Evolutionary conservation across 1,284 basidiomycete genomes (phyloP).

Genomic region (Schizophyllum commune): DNA sequence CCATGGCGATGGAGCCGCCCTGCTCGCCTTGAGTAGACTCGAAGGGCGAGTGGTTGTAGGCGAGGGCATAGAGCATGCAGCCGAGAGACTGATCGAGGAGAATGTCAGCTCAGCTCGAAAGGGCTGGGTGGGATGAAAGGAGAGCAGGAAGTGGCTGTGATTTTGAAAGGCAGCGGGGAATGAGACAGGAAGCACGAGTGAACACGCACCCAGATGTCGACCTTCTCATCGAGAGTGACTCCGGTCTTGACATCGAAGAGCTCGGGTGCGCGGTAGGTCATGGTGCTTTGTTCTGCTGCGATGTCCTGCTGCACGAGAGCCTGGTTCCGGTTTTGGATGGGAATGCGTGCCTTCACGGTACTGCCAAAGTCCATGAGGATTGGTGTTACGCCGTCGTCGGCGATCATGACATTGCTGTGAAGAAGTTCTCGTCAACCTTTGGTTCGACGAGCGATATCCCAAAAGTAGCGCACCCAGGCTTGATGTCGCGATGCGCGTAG

Average conservation of each 20-base stretch:
- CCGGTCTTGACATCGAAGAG: conserved; percentile 94
- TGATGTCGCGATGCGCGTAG: conserved; percentile 95
- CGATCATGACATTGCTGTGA: conserved; percentile 88
- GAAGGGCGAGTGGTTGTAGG: conserved; percentile 90
- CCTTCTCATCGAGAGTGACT: conserved; percentile 80
- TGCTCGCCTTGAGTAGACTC: conserved; percentile 84
- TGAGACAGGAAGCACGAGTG: too few relatives aligned
- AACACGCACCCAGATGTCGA: conserved; percentile 86
- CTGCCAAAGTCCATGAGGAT: conserved; percentile 99
- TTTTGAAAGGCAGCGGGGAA: too few relatives aligned
- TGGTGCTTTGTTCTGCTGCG: conserved; percentile 91
- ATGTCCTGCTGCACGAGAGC: conserved; percentile 90
- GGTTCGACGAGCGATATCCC: too few relatives aligned
- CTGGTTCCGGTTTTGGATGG: conserved; percentile 74
- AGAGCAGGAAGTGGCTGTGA: too few relatives aligned
- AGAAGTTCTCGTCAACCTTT: conserved; percentile 18
- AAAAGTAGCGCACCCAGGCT: conserved; percentile 65
- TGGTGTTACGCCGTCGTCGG: conserved; percentile 79
- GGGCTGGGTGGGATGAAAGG: conserved; percentile 1
- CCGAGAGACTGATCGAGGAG: conserved; percentile 66
- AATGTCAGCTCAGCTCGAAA: conserved; percentile 5
- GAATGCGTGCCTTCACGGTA: conserved; percentile 71
- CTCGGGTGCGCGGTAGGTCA: conserved; percentile 94
- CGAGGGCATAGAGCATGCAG: conserved; percentile 86
- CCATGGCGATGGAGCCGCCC: conserved; percentile 92